Evolutionary conservation across 2,329 filamentous ascomycete species (phyloP).

Genomic region (Fusarium nematophilum): DNA sequence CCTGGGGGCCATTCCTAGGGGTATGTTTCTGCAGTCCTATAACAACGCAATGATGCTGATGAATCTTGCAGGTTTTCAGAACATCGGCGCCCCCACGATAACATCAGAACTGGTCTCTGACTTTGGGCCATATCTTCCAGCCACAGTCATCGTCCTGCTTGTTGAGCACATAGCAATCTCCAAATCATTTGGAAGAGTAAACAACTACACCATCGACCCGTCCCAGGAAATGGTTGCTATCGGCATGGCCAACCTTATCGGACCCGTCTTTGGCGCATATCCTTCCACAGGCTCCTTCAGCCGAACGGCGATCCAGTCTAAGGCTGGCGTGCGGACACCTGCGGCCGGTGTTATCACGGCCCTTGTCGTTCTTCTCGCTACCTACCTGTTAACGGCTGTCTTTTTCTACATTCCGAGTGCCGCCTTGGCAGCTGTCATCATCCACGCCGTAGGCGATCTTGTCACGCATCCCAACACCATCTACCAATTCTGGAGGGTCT

Average conservation of each 20-base stretch:
- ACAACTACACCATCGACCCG: conserved; percentile 95
- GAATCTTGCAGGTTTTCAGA: conserved; percentile 72
- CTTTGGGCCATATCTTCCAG: conserved; percentile 80
- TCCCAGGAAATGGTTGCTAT: conserved; percentile 97
- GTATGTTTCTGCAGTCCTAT: conserved; percentile 31
- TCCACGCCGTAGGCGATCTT: conserved; percentile 93
- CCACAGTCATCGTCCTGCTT: conserved; percentile 90
- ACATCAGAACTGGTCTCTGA: conserved; percentile 72
- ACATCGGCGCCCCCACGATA: conserved; percentile 79
- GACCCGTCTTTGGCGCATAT: conserved; percentile 91
- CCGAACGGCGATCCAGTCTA: conserved; percentile 95
- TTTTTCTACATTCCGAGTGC: conserved; percentile 95
- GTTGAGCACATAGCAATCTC: conserved; percentile 98
- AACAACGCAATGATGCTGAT: not conserved
- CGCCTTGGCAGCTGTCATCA: conserved; percentile 87
- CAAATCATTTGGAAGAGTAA: conserved; percentile 94
- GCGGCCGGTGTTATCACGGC: conserved; percentile 92
- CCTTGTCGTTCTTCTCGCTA: conserved; percentile 84
- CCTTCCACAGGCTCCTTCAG: conserved; percentile 96
- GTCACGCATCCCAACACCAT: conserved; percentile 91
- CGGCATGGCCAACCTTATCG: conserved; percentile 88
- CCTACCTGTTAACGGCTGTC: conserved; percentile 87
- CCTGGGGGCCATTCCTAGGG: conserved; percentile 81
- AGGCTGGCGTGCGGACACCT: conserved; percentile 92
- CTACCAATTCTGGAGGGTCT: conserved; percentile 95